Evolutionary conservation across 2,329 filamentous ascomycete species (phyloP).

Genomic region (Magnaporthiopsis rhizophila): DNA sequence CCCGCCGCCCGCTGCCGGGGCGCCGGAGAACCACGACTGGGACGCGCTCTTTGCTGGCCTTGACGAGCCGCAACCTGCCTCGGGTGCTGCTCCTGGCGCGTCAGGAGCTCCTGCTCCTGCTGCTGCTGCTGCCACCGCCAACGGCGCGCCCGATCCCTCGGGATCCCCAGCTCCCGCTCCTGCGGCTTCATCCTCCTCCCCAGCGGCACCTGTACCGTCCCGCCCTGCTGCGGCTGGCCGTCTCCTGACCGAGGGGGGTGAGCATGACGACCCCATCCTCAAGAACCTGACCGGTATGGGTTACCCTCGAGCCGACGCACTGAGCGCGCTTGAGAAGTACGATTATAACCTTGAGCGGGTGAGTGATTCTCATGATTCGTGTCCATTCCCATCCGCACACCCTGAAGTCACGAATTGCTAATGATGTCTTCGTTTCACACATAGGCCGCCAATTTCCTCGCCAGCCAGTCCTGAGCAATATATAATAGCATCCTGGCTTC

Average conservation of each 20-base stretch:
- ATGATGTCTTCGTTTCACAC: conserved; percentile 6
- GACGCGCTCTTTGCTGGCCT: conserved; percentile 85
- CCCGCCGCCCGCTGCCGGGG: not conserved
- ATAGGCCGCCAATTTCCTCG: conserved; percentile 48
- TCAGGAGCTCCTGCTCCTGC: conserved; percentile 14
- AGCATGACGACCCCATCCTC: conserved; percentile 84
- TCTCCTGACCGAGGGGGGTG: conserved; percentile 63
- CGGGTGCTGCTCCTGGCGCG: conserved; percentile 16
- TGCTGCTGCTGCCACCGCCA: conserved; percentile 1
- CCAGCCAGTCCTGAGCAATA: conserved; percentile 39
- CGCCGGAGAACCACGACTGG: conserved; percentile 67
- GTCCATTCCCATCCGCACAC: not conserved
- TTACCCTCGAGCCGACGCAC: conserved; percentile 64
- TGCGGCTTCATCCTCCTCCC: conserved; percentile 2
- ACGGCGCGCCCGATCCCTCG: not conserved
- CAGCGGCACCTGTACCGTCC: conserved; percentile 11
- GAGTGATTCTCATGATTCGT: conserved; percentile 25
- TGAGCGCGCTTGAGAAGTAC: conserved; percentile 82
- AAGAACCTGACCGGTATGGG: conserved; percentile 89
- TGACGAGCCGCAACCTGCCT: conserved; percentile 41
- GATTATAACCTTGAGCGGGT: conserved; percentile 96
- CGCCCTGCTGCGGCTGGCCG: conserved; percentile 39
- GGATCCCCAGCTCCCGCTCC: not conserved
- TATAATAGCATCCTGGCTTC: too few relatives aligned
- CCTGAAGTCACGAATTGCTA: not conserved